Evolutionary conservation across 2,329 filamentous ascomycete species (phyloP), one percentile per base, ranked within the genome.

Genomic region (Didymella pomorum): DNA sequence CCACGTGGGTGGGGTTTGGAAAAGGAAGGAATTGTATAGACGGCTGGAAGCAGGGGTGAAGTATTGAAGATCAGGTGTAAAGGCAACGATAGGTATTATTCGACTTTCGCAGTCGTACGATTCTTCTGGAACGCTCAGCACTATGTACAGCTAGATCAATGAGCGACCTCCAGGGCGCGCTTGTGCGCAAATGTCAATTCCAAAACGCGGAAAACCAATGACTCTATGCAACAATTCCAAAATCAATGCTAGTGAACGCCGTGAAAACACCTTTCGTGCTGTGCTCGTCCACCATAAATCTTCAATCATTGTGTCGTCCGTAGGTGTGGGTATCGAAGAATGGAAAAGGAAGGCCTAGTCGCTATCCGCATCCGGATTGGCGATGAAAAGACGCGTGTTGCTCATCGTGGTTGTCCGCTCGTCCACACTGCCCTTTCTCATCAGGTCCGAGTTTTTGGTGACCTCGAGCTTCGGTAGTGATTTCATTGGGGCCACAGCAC

Each of bases 341-440:
- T 54, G 57, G 52, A 60, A 60, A 61, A 49, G 52, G 37, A 55
- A 49, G 28, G 46, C 41, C 52, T 28, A 82, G 66, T 82, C 80
- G 69, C 79, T 81, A 60, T 60, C 56, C 9, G 80, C 85, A 76
- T 95, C 92, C 18, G 92, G 92, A 77, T 96, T 96, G 68, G 92
- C 92, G 71, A 96, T 93, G 76, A 91, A 95, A 58, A 96, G 83
- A 62, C 91, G 85, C 47, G 86, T 84, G 59, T 79, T 80, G 56
- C 79, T 81, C 74, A 95, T 88, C 1, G 90, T 93, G 78, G 87
- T 89, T 5, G 89, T 90, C 70, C 90, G 83, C 77, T 95, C 92
- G 73, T 95, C 92, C 47, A 96, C 91, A 72, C 91, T 95, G 56
- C 92, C 92, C 70, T 90, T 84, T 67, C 92, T 83, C 69, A 84